Evolutionary conservation across 2,329 filamentous ascomycete genomes (phyloP), one percentile per base, ranked within the genome.

Genomic region (Fusarium musae): DNA sequence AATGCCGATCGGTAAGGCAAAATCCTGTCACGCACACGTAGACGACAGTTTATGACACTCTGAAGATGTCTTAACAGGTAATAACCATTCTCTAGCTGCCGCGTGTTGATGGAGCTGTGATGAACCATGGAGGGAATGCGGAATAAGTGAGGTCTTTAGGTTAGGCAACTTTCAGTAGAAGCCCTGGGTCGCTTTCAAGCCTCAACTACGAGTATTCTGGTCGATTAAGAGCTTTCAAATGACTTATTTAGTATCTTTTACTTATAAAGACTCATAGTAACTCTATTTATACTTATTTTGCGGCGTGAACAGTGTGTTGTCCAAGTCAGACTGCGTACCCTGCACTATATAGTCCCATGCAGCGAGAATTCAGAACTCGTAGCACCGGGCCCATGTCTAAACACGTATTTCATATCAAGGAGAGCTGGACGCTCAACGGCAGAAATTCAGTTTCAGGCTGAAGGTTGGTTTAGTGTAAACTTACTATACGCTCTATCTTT

Each of bases 261-360:
- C 4, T 43, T 23, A 23, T 43, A 5, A 17, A 17, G 6, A 17
- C 15, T 17, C 4, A 16, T 11, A 11, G 11, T 0, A 23, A 11
- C n/a, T 23, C 5, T 23, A 8, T 17, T 17, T 43, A 43, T 43
- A 10, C 15, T 43, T 17, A 6, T 0, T 23, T 43, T 0, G 15
- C 16, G 42, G n/a, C 3, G n/a, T 3, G n/a, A 17, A 43, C 1
- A 0, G n/a, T 17, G 0, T 1, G 42, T 43, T 1, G 15, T 0
- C 0, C 2, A 3, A 23, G 42, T 43, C n/a, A 43, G 11, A n/a
- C 5, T 43, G 9, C n/a, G 9, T 23, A 2, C 15, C 40, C 1
- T 23, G 40, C 40, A 11, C 2, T 0, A 8, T 17, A 9, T 43
- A 0, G 40, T 16, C 5, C 13, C 16, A 10, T 9, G 21, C 13